Percentiles rank a stretch among this genome's conserved stretches.
phyloP scores from a whole-genome alignment of 179 eudicot species.

The Silene coronaria region DNA sequence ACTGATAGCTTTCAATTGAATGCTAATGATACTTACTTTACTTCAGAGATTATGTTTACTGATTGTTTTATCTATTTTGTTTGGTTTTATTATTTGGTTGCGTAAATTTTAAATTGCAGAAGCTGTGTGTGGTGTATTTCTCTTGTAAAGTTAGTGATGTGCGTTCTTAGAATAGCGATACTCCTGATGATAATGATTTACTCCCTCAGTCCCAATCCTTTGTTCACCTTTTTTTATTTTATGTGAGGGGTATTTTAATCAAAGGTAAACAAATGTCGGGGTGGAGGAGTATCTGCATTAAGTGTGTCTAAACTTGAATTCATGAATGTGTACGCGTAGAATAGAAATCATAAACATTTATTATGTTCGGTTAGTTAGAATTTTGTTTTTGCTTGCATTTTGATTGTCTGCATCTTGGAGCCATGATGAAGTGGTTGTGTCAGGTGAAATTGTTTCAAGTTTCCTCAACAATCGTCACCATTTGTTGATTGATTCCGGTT shows the following conservation, averaged over 20 bases:
- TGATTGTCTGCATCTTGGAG: background rate
- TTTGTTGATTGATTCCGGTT: background rate
- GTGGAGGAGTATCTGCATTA: no score
- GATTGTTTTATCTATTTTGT: background rate
- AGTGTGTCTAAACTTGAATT: background rate
- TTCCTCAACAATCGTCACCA: background rate
- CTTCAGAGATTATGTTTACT: background rate
- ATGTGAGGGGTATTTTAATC: no score
- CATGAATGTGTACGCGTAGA: background rate
- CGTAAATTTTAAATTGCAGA: background rate
- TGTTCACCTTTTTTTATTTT: no score
- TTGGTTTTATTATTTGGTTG: background rate
- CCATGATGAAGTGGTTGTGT: slow-evolving; percentile 3
- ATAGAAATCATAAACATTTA: background rate
- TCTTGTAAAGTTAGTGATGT: background rate
- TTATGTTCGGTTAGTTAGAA: background rate
- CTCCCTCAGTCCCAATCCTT: no score
- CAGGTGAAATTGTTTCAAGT: no score
- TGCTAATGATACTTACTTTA: background rate
- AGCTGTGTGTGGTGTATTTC: background rate
- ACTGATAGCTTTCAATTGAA: slow-evolving; percentile 11
- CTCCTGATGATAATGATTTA: background rate
- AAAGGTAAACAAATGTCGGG: no score
- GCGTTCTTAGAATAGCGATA: background rate
- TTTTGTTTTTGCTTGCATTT: background rate